These are phyloP conservation scores for Blastocrithidia nonstop DNA, from an alignment of 208 protist species.

Conservation along the genomic window DNA sequence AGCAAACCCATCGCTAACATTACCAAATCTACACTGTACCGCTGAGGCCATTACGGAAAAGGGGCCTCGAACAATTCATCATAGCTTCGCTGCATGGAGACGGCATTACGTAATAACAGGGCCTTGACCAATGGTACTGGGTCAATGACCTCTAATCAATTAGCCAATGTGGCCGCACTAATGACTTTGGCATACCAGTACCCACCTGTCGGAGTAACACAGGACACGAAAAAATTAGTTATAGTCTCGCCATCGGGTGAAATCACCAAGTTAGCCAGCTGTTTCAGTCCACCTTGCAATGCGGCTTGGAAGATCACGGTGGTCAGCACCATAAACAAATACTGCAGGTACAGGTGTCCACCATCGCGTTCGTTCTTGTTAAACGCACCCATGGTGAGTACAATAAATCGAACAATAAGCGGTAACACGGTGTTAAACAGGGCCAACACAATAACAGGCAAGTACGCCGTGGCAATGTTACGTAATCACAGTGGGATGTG, in stretches of 20 bases:
- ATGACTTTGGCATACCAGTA: slow-evolving; percentile 80
- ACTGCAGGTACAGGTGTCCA: slow-evolving; percentile 59
- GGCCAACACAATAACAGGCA: slow-evolving; percentile 47
- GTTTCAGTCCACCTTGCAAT: slow-evolving; percentile 45
- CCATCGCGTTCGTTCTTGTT: slow-evolving; percentile 36
- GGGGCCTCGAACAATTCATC: slow-evolving; percentile 46
- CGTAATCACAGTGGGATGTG: slow-evolving; percentile 25
- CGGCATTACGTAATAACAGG: slow-evolving; percentile 21
- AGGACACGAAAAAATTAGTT: slow-evolving; percentile 47
- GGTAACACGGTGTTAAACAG: slow-evolving; percentile 65
- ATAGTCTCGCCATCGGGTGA: slow-evolving; percentile 13
- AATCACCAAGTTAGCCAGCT: slow-evolving; percentile 24
- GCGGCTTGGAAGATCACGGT: slow-evolving; percentile 72
- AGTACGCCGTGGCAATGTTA: slow-evolving; percentile 27
- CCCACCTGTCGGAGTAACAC: slow-evolving; percentile 43
- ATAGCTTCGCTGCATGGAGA: slow-evolving; percentile 57
- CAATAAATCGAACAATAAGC: slow-evolving; percentile 43
- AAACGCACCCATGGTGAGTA: slow-evolving; percentile 54
- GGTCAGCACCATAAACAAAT: slow-evolving; percentile 78
- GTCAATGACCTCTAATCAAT: slow-evolving; percentile 54
- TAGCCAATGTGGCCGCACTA: slow-evolving; percentile 27
- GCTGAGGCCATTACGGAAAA: slow-evolving; percentile 28
- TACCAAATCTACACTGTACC: slow-evolving; percentile 60
- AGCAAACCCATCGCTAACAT: slow-evolving; percentile 66
- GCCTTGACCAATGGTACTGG: slow-evolving; percentile 25